Evolutionary conservation across 2,329 filamentous ascomycete species (phyloP), one percentile per base, ranked within the genome.

Genomic region (Tetracladium maxilliforme): DNA sequence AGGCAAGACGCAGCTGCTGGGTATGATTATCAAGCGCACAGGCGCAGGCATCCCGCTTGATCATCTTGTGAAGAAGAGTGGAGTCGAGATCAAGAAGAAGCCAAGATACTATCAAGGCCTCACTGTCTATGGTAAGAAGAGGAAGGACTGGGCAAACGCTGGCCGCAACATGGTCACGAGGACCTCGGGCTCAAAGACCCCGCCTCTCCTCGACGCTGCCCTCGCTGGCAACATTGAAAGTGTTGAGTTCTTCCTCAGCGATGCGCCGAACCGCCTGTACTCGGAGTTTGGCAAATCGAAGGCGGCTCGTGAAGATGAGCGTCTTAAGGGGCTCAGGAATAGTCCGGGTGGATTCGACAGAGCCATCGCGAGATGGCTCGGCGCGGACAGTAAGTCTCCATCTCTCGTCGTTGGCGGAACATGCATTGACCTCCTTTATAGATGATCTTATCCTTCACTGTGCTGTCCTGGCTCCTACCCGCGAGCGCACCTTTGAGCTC

Each of bases 201-300:
- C 73, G 3, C 78, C 74, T 4, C 49, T 80, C 7, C 56, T 80
- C 2, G 50, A 61, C 31, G 70, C 73, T 22, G 71, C 67, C 9
- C 38, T 51, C 7, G 37, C 38, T 3, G 69, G 70, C 4, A 75
- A 58, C 12, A 43, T 87, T n/a, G 65, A 75, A 19, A 62, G 64
- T 11, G 67, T 82, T 1, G 72, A 90, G 40, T 92, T 79, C 69
- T 81, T 87, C 44, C 48, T 83, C 28, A 72, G 76, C 29, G 76
- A 81, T 32, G 64, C 68, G 1, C 79, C 82, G 0, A 50, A 68
- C 35, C 60, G 70, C 15, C 57, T 67, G 27, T 90, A 90, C 40
- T 48, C 61, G 14, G 68, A 81, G 22, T 90, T 84, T 41, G n/a
- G n/a, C n/a, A n/a, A n/a, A n/a, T 61, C 71, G 0, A 64, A 70